These are phyloP conservation scores for Solanum pinnatisectum DNA, from an alignment of 257 asterid genomes.

Conservation along the genomic window DNA sequence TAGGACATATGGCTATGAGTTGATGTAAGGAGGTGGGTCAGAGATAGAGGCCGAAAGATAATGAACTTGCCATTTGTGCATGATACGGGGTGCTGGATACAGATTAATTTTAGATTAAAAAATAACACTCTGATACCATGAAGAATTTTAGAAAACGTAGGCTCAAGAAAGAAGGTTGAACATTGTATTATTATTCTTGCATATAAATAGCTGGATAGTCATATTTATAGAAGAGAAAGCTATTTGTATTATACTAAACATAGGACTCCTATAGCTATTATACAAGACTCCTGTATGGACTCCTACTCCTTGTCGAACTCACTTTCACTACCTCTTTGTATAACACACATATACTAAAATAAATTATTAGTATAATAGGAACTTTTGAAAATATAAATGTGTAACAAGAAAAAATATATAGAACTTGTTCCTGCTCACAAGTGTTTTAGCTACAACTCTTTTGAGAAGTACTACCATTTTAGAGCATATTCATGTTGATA, in stretches of 20 bases:
- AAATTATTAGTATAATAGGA: background rate
- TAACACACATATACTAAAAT: background rate
- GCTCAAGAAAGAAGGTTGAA: background rate
- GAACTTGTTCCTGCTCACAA: background rate
- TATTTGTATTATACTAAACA: background rate
- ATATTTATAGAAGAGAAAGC: background rate
- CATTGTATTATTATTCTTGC: background rate
- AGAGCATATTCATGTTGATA: background rate
- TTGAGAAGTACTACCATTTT: background rate
- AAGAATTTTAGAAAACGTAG: background rate
- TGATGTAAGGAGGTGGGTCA: background rate
- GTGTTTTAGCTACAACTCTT: background rate
- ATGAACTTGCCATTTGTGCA: background rate
- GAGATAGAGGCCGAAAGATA: background rate
- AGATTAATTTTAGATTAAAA: background rate
- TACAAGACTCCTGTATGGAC: background rate
- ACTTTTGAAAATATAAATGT: background rate
- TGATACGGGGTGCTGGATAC: background rate
- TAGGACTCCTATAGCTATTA: background rate
- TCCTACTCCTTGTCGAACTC: background rate
- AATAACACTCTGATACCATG: too few relatives aligned
- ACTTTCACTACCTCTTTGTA: background rate
- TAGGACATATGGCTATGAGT: too few relatives aligned
- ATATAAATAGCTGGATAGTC: background rate
- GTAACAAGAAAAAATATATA: background rate